Evolutionary conservation across 129 eudicot species (phyloP), one percentile per base, ranked within the genome.

Genomic region (Oenanthe sinensis): DNA sequence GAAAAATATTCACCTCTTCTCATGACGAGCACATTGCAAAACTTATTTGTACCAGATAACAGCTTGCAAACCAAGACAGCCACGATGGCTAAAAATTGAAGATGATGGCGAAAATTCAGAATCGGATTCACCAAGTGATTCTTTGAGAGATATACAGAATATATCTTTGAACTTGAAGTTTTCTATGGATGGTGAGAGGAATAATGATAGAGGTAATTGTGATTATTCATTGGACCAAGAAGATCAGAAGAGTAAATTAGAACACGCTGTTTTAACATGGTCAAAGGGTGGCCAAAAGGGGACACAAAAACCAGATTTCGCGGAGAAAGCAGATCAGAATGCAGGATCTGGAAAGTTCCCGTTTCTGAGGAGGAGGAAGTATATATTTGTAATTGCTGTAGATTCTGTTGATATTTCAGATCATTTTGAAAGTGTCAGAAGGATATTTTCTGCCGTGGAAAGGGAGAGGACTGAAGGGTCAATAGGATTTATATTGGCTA

Each of bases 1-100:
- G 81, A 96, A 92, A 86, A 96, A 96, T 82, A 96, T 96, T 49
- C 99, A 96, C 76, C 84, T 92, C 42, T 96, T 90, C 79, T 96
- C 99, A 36, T 96, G 99, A 97, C 91, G 97, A 28, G 97, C 85
- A 80, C 99, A 96, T 76, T 96, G 99, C 80, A 96, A 86, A 85
- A 86, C 91, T 50, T 96, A 96, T 73, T 85, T 96, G 36, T 83
- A 96, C 39, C 84, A 89, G 36, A 88, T 96, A 71, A 97, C 99
- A 37, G 84, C 90, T 82, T 96, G 99, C 82, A 92, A 89, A 79
- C 96, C 89, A 55, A 89, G 99, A 84, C 97, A 96, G 28, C 99
- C 97, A 3, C 87, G 93, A 79, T 96, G 99, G 99, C 79, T 90
- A 71, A 88, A 87, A 82, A 89, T 73, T 60, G 96, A 93, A 36